Conservation (phyloP, 208 protist species). For the Trypanosoma caninum region DNA sequence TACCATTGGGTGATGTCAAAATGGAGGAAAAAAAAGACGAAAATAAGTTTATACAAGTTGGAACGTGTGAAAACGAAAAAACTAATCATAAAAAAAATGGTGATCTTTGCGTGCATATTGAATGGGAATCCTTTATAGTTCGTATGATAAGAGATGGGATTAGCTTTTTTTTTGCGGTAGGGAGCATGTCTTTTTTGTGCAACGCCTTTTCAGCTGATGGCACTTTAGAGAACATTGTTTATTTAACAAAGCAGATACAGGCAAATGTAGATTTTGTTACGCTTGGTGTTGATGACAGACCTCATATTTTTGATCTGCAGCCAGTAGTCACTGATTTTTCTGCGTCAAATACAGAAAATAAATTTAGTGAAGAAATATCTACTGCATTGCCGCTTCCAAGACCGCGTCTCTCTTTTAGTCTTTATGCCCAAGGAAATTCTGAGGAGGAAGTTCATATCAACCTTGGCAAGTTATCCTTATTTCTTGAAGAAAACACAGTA, state of each 20-base stretch:
- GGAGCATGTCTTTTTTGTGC: slow-evolving; percentile 17
- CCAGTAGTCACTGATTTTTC: neutral
- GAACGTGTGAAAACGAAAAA: too few relatives aligned
- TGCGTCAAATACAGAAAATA: neutral
- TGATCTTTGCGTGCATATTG: neutral
- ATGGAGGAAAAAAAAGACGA: too few relatives aligned
- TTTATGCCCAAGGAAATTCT: neutral
- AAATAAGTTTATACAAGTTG: too few relatives aligned
- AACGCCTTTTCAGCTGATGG: neutral
- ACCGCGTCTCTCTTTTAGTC: neutral
- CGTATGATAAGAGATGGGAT: slow-evolving; percentile 7
- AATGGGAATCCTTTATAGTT: slow-evolving; percentile 19
- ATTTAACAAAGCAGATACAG: neutral
- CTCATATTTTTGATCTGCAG: slow-evolving; percentile 8
- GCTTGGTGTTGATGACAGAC: slow-evolving; percentile 10
- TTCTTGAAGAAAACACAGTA: slow-evolving; percentile 42
- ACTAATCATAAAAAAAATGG: neutral
- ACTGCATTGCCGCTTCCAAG: neutral
- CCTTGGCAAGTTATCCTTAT: slow-evolving; percentile 32
- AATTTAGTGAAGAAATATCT: neutral
- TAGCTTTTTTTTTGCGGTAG: slow-evolving; percentile 5
- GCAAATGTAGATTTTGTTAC: slow-evolving; percentile 6
- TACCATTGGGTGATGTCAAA: slow-evolving; percentile 3
- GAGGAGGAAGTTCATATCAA: slow-evolving; percentile 34
- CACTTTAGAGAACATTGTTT: neutral